phyloP scores from a whole-genome alignment of 306 rosid species.

The Vigna reflexopilosa region DNA sequence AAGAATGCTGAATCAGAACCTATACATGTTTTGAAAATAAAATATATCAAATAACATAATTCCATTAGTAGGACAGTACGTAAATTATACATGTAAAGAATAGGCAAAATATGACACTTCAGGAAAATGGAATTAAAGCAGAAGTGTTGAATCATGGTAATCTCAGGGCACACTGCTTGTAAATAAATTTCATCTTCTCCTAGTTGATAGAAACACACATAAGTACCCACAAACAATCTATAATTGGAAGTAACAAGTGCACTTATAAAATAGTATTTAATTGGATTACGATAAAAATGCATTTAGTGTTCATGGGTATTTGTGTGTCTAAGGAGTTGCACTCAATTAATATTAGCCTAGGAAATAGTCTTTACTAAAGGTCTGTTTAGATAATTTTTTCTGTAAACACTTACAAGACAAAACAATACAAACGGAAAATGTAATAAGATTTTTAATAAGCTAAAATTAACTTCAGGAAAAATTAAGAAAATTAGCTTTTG shows the following conservation, averaged over 20 bases:
- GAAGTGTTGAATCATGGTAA: slow-evolving; percentile 20
- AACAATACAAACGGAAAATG: neutral
- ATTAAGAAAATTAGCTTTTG: no score
- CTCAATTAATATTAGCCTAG: neutral
- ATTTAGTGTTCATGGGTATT: neutral
- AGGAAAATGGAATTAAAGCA: slow-evolving; percentile 21
- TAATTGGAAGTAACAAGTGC: neutral
- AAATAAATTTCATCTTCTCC: slow-evolving; percentile 30
- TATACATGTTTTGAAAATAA: slow-evolving; percentile 45
- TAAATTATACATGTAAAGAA: slow-evolving; percentile 16
- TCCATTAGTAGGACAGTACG: slow-evolving; percentile 18
- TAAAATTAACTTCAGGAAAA: neutral
- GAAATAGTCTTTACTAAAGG: neutral
- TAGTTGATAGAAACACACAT: neutral
- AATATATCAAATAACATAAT: slow-evolving; percentile 37
- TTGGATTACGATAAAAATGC: neutral
- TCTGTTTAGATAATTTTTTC: no score
- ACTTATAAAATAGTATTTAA: neutral
- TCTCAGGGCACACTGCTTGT: neutral
- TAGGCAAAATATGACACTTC: neutral
- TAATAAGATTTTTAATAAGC: neutral
- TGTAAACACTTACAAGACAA: neutral
- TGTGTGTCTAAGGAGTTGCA: neutral
- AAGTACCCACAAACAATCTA: no score
- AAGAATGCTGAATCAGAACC: slow-evolving; percentile 93